Base-by-base conservation (phyloP, 306 rosid species). In the Prunus campanulata region DNA sequence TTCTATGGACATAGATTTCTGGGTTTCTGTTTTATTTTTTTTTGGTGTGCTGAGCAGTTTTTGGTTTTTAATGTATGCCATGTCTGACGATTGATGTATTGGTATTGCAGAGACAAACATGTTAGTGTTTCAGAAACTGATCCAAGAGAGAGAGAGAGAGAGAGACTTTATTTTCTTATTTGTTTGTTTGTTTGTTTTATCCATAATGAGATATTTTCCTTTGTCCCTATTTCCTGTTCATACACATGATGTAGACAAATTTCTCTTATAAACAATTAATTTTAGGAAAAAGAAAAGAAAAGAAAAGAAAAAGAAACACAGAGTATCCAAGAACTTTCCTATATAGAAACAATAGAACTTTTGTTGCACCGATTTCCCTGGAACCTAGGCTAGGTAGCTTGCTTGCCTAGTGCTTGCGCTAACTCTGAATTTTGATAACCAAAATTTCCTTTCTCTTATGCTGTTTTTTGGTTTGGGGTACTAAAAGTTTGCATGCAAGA, bases 31-130 rank as follows among this genome's bases (percentile, higher is more conserved):
- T 79, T 57, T 25, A 25, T 25, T 57, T 57, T 57, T 16, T 77
- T 62, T 77, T 65, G 51, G 70, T 22, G 71, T 68, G 70, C 54
- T 74, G 80, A 84, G 75, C 85, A 68, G 51, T 61, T 60, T 52
- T 77, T 60, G 67, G 66, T 65, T 70, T 72, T 75, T 75, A 75
- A 50, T 69, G 77, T 14, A 55, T 27, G 56, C 48, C 72, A 27
- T 59, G 29, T 46, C 66, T 64, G 49, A 55, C 44, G 32, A 18
- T 39, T 63, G 29, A n/a, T 54, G 44, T 1, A 42, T 66, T 46
- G 30, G 68, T 60, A 60, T 25, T 22, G 66, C 62, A 56, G 62
- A 56, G 62, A 56, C 24, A 56, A 29, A 11, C 20, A 16, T 35
- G 27, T 19, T 69, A 48, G 3, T 63, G 71, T 75, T 79, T 72